Evolutionary conservation across 164 flowering plant species (phyloP), one percentile per base, ranked within the genome.

Genomic region (Sedum album): DNA sequence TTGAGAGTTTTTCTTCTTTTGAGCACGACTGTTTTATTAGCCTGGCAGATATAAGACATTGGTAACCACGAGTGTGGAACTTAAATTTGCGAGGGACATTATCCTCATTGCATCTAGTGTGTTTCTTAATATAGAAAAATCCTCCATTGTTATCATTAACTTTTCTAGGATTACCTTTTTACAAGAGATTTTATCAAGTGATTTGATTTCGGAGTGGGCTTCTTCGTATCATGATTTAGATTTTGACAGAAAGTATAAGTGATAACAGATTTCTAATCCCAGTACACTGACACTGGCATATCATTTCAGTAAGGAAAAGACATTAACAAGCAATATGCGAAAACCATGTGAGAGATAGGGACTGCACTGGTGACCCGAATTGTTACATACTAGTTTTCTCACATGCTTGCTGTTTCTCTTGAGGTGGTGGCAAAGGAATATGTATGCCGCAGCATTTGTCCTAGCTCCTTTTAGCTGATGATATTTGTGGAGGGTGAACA

Each of bases 191-290:
- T 10, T 15, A 44, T 11, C 4, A 44, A 2, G 17, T 15, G 4
- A 44, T 14, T 26, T 2, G 0, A 69, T 72, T 25, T 42, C 68
- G 63, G 26, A 53, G 65, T 70, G 53, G 68, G 67, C 39, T 74
- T 74, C 73, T 74, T n/a, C n/a, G n/a, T 67, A 67, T 74, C 76
- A 70, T 30, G 62, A 51, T 51, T n/a, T 41, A 49, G 73, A 68
- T 8, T 49, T 57, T 67, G 71, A 72, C 65, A 53, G 68, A 62
- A 63, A 68, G 11, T 71, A 6, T 25, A 49, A 63, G 46, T 63
- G n/a, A 49, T 42, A 53, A 14, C 41, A 68, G 53, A 68, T 57
- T 17, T 72, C 71, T 62, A 62, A 72, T 68, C 42, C 68, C 31
- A 35, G 53, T 44, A 17, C 68, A 65, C 13, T 67, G 25, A 63